phyloP scores from a whole-genome alignment of 2,329 filamentous ascomycete species.

The Plenodomus biglobosus region DNA sequence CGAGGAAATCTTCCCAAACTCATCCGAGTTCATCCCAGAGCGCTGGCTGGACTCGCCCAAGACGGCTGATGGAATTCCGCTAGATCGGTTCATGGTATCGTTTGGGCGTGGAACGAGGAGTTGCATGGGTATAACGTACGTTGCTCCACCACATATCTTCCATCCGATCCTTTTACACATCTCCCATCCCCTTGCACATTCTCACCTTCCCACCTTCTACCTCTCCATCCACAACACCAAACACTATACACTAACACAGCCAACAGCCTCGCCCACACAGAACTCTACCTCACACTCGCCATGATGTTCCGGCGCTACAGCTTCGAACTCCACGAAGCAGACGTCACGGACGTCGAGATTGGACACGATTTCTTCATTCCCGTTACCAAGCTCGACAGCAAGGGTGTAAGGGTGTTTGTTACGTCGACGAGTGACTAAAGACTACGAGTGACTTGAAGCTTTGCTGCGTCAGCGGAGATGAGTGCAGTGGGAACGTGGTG shows the following conservation, averaged over 20 bases:
- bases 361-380: slow-evolving; percentile 46
- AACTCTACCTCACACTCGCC: slow-evolving; percentile 38
- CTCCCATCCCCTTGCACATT: no score
- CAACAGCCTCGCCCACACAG: slow-evolving; percentile 31
- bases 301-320: slow-evolving; percentile 39
- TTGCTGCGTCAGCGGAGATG: no score
- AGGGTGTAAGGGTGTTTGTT: slow-evolving; percentile 42
- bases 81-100: slow-evolving; percentile 46
- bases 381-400: slow-evolving; percentile 31
- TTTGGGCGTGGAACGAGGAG: slow-evolving; percentile 48
- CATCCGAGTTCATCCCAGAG: slow-evolving; percentile 42
- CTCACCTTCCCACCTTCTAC: no score
- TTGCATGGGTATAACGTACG: slow-evolving; percentile 46
- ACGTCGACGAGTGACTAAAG: slow-evolving; percentile 20
- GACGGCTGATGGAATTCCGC: slow-evolving; percentile 32
- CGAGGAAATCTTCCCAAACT: slow-evolving; percentile 43
- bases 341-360: slow-evolving; percentile 35
- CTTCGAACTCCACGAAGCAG: slow-evolving; percentile 36
- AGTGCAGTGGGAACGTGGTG: no score
- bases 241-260: not conserved
- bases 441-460: not conserved
- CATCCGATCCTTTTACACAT: not conserved
- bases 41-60: slow-evolving; percentile 44
- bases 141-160: not conserved
- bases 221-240: not conserved